phyloP scores from a whole-genome alignment of 768 basidiomycete species.

The Serendipita sp. region DNA sequence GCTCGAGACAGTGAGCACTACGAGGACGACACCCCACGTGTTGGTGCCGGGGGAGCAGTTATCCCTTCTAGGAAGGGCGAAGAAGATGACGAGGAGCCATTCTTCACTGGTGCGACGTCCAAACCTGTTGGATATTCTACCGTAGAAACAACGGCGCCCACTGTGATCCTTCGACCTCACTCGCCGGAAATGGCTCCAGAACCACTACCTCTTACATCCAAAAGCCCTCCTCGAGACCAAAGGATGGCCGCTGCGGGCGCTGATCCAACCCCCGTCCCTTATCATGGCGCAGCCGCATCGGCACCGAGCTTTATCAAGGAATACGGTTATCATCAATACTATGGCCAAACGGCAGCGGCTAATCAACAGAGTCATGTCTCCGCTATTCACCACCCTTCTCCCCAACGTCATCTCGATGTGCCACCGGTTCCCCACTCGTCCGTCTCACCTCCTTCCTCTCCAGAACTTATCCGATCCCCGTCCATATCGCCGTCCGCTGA shows the following conservation, averaged over 20 bases:
- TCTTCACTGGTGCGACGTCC: background rate
- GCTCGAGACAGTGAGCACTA: slow-evolving; percentile 8
- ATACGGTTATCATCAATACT: background rate
- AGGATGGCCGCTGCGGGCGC: background rate
- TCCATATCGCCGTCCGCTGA: slow-evolving; percentile 17
- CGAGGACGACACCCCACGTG: slow-evolving; percentile 14
- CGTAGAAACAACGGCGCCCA: background rate
- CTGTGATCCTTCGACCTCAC: background rate
- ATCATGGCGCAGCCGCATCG: background rate
- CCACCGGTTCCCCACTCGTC: slow-evolving; percentile 23
- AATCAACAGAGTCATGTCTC: slow-evolving; percentile 14
- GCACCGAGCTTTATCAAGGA: slow-evolving; percentile 1
- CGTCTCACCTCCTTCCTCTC: slow-evolving; percentile 10
- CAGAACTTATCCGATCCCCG: slow-evolving; percentile 11
- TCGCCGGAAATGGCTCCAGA: background rate
- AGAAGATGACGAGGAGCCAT: slow-evolving; percentile 32
- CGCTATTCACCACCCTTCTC: slow-evolving; percentile 51
- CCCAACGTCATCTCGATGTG: slow-evolving; percentile 34
- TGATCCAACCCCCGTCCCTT: background rate
- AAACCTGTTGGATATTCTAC: background rate
- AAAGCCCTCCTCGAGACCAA: background rate
- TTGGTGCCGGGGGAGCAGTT: background rate
- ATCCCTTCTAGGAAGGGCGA: slow-evolving; percentile 11
- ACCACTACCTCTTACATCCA: background rate
- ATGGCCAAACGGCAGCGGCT: background rate